phyloP scores from a whole-genome alignment of 2,329 filamentous ascomycete species.

The Mollisiaceae sp. region DNA sequence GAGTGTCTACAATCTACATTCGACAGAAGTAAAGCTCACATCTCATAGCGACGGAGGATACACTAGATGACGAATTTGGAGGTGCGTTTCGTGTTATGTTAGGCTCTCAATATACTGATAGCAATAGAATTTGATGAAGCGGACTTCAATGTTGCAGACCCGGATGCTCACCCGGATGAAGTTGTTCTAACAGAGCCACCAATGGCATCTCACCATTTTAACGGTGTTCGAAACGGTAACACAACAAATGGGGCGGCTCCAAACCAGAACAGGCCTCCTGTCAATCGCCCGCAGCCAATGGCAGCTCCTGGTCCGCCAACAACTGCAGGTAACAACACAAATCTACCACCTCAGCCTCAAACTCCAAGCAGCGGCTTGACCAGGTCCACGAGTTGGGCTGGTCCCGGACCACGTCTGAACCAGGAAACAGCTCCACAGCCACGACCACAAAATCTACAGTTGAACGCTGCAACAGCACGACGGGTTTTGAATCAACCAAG shows the following conservation, averaged over 20 bases:
- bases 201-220: conserved; percentile 31
- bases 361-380: conserved; percentile 40
- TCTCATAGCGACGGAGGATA: conserved; percentile 45
- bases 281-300: conserved; percentile 35
- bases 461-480: conserved; percentile 27
- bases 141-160: conserved; percentile 71
- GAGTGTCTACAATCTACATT: conserved; percentile 33
- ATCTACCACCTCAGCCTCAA: conserved; percentile 36
- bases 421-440: conserved; percentile 23
- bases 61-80: conserved; percentile 58
- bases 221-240: conserved; percentile 28
- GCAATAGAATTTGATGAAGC: conserved; percentile 73
- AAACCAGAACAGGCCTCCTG: conserved; percentile 41
- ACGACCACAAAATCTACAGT: conserved; percentile 25
- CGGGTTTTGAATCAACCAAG: conserved; percentile 42
- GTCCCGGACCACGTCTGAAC: conserved; percentile 28
- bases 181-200: conserved; percentile 59
- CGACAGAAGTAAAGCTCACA: conserved; percentile 31
- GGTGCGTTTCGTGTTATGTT: conserved; percentile 47
- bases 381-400: conserved; percentile 35
- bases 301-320: conserved; percentile 38
- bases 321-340: conserved; percentile 26
- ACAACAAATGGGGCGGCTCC: conserved; percentile 19
- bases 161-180: conserved; percentile 75
- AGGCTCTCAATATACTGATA: conserved; percentile 40